phyloP scores from a whole-genome alignment of 176 grass and related monocot species.

The Eleusine indica region DNA sequence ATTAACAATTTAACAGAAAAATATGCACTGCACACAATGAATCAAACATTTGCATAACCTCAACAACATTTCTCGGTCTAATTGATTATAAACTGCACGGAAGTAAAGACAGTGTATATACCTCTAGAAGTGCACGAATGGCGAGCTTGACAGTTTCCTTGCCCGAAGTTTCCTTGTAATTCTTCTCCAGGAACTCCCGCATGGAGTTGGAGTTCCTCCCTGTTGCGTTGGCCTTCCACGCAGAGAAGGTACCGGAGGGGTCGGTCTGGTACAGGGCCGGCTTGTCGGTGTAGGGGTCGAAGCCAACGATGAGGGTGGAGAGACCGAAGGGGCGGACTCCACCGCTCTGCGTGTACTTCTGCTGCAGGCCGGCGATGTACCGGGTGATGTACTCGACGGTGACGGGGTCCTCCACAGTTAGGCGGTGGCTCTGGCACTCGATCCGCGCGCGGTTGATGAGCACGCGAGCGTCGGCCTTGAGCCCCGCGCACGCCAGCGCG shows the following conservation, averaged over 20 bases:
- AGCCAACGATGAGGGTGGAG: conserved; percentile 89
- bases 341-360: conserved; percentile 94
- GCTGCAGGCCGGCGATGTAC: conserved; percentile 96
- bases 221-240: conserved; percentile 96
- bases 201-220: conserved; percentile 97
- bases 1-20: background rate
- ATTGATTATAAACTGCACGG: background rate
- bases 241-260: conserved; percentile 90
- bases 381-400: conserved; percentile 98
- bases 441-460: conserved; percentile 90
- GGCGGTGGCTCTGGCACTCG: conserved; percentile 98
- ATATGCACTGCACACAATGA: background rate
- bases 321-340: conserved; percentile 91
- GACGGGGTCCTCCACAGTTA: conserved; percentile 89
- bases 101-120: conserved; percentile 28
- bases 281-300: conserved; percentile 77
- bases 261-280: conserved; percentile 89
- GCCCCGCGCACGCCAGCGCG: conserved; percentile 93
- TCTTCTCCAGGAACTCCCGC: conserved; percentile 97
- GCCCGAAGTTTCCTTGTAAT: conserved; percentile 93
- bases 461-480: conserved; percentile 93
- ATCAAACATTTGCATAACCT: background rate
- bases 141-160: conserved; percentile 95
- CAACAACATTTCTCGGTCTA: background rate
- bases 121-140: conserved; percentile 83